Evolutionary conservation across 768 basidiomycete species (phyloP), one percentile per base, ranked within the genome.

Genomic region (Pleurotus sapidus): DNA sequence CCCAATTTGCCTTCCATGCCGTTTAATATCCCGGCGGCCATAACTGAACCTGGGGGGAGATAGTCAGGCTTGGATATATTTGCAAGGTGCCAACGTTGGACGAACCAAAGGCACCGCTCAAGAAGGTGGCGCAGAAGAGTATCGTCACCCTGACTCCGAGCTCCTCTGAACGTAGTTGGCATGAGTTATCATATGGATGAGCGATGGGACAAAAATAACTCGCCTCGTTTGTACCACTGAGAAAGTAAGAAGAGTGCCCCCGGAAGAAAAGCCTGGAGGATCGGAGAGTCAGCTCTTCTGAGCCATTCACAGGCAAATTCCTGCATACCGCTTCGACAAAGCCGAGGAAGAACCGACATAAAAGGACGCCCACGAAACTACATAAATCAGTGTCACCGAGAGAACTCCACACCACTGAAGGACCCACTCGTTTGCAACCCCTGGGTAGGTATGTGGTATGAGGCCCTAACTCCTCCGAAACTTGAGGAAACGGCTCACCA

Each of bases 41-140:
- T n/a, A 23, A 54, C 18, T 18, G 51, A 54, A 39, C 51, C 51
- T 68, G 47, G 82, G 67, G 2, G 78, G 11, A 39, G 18, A 39
- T n/a, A 50, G 7, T 53, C 27, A 50, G 49, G 20, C n/a, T 18
- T 9, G 18, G 51, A n/a, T 5, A 20, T 24, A 20, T 24, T 8
- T 38, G 23, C 37, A 70, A 1, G 17, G 3, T 37, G 24, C 20
- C 14, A 40, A 27, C 11, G 18, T 20, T 15, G 15, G 5, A 25
- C 50, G 38, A 23, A 58, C 81, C 81, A 60, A 83, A 83, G 5
- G 82, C 83, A 69, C 83, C 83, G 23, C 73, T 74, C 56, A 80
- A 75, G 30, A 82, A 67, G 58, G 77, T 80, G 37, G 80, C 79
- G 61, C 77, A 78, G 60, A 75, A 79, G 23, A 81, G 67, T 46